Conservation (phyloP, 257 asterid genomes). For the Nicotiana tabacum region DNA sequence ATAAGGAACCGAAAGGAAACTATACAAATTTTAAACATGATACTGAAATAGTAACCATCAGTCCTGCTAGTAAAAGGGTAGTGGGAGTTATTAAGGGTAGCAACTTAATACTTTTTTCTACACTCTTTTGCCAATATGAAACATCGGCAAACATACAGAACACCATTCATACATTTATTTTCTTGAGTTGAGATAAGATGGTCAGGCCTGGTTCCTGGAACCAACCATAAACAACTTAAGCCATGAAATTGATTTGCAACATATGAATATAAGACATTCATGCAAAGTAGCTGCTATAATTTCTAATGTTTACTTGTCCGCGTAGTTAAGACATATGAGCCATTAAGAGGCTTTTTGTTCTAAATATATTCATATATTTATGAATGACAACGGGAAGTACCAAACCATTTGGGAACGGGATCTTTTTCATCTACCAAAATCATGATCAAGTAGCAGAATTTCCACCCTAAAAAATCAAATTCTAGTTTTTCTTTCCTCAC, state of each 20-base stretch:
- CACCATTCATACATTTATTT: neutral
- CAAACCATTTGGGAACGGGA: neutral
- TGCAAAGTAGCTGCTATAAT: neutral
- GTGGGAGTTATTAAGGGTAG: neutral
- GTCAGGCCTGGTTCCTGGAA: neutral
- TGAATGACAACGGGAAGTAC: neutral
- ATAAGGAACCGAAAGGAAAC: neutral
- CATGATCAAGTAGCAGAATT: neutral
- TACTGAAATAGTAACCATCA: neutral
- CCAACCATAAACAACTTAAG: neutral
- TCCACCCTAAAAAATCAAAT: neutral
- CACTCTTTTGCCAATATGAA: neutral
- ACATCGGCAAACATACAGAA: neutral
- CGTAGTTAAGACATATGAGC: neutral
- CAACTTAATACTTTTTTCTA: neutral
- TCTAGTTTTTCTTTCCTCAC: neutral
- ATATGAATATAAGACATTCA: neutral
- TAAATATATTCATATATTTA: neutral
- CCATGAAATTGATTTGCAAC: neutral
- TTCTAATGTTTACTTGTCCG: neutral
- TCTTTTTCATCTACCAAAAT: neutral
- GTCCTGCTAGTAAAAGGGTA: neutral
- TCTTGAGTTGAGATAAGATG: neutral
- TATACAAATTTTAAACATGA: neutral
- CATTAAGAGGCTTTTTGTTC: neutral